phyloP scores from a whole-genome alignment of 352 stramenopile genomes.

The Lagenidium giganteum region DNA sequence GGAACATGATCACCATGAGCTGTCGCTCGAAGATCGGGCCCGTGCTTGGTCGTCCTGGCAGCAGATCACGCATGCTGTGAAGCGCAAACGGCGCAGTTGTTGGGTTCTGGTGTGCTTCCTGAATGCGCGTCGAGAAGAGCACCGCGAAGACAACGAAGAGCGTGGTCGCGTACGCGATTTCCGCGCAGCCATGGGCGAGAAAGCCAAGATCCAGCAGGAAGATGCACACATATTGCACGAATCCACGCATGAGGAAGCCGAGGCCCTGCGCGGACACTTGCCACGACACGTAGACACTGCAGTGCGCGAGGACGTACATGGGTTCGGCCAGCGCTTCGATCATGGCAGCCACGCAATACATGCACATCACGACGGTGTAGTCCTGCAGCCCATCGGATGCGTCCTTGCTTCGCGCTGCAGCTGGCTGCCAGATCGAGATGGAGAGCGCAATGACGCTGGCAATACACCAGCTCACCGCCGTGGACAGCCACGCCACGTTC shows the following conservation, averaged over 20 bases:
- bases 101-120: not conserved
- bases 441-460: constrained; percentile 24
- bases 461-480: constrained; percentile 46
- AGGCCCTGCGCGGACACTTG: constrained; percentile 73
- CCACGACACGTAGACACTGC: constrained; percentile 76
- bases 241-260: constrained; percentile 63
- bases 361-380: constrained; percentile 52
- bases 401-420: not conserved
- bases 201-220: constrained; percentile 59
- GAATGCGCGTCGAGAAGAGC: constrained; percentile 53
- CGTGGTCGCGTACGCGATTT: constrained; percentile 66
- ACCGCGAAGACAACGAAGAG: constrained; percentile 48
- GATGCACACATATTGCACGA: constrained; percentile 67
- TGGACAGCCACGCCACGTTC: constrained; percentile 78
- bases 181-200: constrained; percentile 64
- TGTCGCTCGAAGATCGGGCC: constrained; percentile 35
- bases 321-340: constrained; percentile 77
- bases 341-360: constrained; percentile 77
- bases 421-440: constrained; percentile 12
- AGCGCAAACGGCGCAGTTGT: constrained; percentile 29
- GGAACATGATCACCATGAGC: constrained; percentile 51
- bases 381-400: constrained; percentile 18
- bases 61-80: constrained; percentile 39
- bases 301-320: constrained; percentile 78
- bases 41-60: constrained; percentile 18